Evolutionary conservation across 257 asterid genomes (phyloP).

Genomic region (Plantago ovata): DNA sequence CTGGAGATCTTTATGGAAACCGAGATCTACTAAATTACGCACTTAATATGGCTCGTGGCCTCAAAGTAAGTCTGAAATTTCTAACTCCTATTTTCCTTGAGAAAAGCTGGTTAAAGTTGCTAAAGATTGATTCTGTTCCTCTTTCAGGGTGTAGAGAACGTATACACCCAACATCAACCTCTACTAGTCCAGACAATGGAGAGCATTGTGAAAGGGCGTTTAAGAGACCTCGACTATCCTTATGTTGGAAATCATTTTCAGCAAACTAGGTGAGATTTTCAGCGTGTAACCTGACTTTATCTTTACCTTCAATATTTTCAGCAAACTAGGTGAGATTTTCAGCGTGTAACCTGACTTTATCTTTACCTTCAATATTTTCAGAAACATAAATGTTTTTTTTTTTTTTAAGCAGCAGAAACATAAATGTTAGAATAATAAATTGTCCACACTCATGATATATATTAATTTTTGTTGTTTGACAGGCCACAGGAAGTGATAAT

Average conservation of each 20-base stretch:
- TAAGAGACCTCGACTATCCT: slow-evolving; percentile 97
- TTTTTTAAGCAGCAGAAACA: too few species aligned
- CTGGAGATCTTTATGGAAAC: slow-evolving; percentile 96
- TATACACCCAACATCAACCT: slow-evolving; percentile 98
- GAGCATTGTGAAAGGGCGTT: slow-evolving; percentile 83
- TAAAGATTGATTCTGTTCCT: slow-evolving; percentile 18
- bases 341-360: too few species aligned
- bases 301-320: slow-evolving; percentile 37
- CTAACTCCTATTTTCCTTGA: background rate
- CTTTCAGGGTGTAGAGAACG: slow-evolving; percentile 93
- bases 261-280: slow-evolving; percentile 72
- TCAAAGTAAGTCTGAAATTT: slow-evolving; percentile 47
- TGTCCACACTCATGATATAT: background rate
- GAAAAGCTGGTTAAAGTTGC: slow-evolving; percentile 10
- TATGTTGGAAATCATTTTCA: slow-evolving; percentile 92
- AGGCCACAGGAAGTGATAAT: slow-evolving; percentile 96
- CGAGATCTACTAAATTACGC: slow-evolving; percentile 85
- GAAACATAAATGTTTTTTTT: too few species aligned
- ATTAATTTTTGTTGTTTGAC: slow-evolving; percentile 18
- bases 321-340: slow-evolving; percentile 75
- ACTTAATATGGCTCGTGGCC: slow-evolving; percentile 97
- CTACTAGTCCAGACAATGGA: slow-evolving; percentile 87
- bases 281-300: too few species aligned
- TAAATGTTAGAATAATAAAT: background rate
- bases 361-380: too few species aligned